These are phyloP conservation scores for Zymoseptoria passerinii DNA, from an alignment of 2,329 filamentous ascomycete species.

Conservation along the genomic window DNA sequence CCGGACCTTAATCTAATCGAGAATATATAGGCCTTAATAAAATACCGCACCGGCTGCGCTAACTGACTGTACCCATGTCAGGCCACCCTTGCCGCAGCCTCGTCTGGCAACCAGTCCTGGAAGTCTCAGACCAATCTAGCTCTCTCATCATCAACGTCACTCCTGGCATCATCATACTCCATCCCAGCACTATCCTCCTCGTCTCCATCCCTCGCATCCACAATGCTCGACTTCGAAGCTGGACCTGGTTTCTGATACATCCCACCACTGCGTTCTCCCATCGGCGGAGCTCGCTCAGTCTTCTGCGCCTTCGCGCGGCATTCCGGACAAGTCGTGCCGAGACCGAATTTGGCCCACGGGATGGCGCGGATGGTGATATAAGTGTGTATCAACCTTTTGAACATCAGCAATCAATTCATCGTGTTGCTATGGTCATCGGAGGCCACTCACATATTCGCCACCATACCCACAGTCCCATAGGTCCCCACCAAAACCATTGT, in stretches of 20 bases:
- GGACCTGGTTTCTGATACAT: neutral
- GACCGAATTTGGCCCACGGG: neutral
- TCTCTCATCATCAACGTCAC: constrained; percentile 14
- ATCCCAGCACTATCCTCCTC: neutral
- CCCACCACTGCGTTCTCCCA: constrained; percentile 4
- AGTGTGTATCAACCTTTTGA: constrained; percentile 11
- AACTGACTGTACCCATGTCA: too few species aligned
- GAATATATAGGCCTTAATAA: too few species aligned
- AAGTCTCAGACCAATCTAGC: constrained; percentile 8
- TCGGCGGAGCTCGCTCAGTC: neutral
- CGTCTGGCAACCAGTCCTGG: too few species aligned
- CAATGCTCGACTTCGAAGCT: neutral
- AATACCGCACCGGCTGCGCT: too few species aligned
- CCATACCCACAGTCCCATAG: constrained; percentile 14
- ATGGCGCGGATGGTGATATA: constrained; percentile 12
- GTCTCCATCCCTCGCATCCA: neutral
- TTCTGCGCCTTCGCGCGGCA: constrained; percentile 8
- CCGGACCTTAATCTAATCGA: too few species aligned
- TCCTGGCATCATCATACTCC: constrained; percentile 4
- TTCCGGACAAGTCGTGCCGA: constrained; percentile 10
- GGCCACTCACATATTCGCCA: constrained; percentile 14
- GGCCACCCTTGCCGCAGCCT: too few species aligned
- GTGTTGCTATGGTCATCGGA: neutral
- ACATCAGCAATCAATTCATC: neutral
- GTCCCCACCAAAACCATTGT: constrained; percentile 7